Conservation (phyloP, 257 asterid genomes). For the Solanum bulbocastanum region DNA sequence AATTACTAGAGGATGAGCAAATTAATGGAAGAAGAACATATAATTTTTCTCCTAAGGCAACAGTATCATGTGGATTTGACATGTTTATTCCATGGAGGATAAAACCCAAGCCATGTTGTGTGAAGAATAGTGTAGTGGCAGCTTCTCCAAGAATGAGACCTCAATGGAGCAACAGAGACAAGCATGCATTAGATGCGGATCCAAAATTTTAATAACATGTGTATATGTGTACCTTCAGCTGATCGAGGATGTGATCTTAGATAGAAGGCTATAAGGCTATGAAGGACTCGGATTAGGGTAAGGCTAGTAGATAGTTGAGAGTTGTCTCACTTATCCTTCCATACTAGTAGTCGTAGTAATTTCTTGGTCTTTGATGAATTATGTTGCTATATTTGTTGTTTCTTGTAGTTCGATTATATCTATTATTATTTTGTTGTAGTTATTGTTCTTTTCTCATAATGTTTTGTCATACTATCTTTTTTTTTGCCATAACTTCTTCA, state of each 20-base stretch:
- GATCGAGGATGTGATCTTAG: neutral
- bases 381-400: neutral
- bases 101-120: constrained; percentile 47
- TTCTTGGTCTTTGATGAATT: neutral
- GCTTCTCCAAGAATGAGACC: neutral
- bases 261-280: neutral
- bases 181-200: neutral
- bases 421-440: neutral
- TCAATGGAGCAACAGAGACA: constrained; percentile 4
- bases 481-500: neutral
- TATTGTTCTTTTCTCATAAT: neutral
- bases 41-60: constrained; percentile 6
- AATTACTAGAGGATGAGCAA: neutral
- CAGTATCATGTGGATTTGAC: constrained; percentile 56
- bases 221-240: neutral
- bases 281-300: neutral
- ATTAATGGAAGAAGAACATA: constrained; percentile 3
- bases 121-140: constrained; percentile 35
- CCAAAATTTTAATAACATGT: neutral
- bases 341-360: no score
- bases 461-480: neutral
- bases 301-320: neutral
- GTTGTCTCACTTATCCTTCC: neutral
- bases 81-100: constrained; percentile 51
- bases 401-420: neutral